phyloP scores from a whole-genome alignment of 106 monocot genomes.

The Dendrobium catenatum region DNA sequence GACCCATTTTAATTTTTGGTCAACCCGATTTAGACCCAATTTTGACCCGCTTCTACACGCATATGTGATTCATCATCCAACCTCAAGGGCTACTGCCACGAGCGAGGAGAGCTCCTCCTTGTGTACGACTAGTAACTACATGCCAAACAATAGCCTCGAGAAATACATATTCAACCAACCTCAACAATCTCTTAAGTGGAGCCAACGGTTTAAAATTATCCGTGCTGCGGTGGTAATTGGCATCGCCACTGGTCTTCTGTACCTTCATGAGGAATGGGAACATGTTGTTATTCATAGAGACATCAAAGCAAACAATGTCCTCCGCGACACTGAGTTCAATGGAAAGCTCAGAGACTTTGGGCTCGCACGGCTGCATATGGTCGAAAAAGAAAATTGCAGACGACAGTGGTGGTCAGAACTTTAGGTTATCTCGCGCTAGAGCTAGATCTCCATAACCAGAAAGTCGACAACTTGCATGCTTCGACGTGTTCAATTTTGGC shows the following conservation, averaged over 20 bases:
- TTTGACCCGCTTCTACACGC: too few species aligned
- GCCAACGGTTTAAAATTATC: conserved; percentile 15
- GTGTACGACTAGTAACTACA: conserved; percentile 16
- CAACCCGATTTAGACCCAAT: too few species aligned
- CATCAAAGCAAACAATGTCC: conserved; percentile 41
- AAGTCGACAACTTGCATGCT: conserved; percentile 10
- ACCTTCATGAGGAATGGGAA: conserved; percentile 26
- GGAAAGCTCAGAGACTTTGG: conserved; percentile 20
- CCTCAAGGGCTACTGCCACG: conserved; percentile 18
- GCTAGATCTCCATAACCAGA: conserved; percentile 10
- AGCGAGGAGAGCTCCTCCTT: conserved; percentile 18
- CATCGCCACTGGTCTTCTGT: conserved; percentile 17
- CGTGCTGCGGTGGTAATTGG: background rate
- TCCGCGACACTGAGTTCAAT: conserved; percentile 13
- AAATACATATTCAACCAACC: conserved; percentile 5
- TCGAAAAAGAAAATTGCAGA: conserved; percentile 15
- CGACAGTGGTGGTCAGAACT: conserved; percentile 17
- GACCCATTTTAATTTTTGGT: too few species aligned
- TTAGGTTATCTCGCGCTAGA: conserved; percentile 17
- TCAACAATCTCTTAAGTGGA: conserved; percentile 7
- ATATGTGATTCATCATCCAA: too few species aligned
- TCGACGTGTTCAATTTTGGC: conserved; percentile 14
- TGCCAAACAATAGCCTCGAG: conserved; percentile 21
- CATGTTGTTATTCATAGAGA: conserved; percentile 34
- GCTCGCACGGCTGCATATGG: conserved; percentile 17